A percentile compares a stretch with the other conserved stretches of the same genome.
These are phyloP conservation scores for Vigna hirtella DNA, from an alignment of 306 rosid genomes.

Conservation along the genomic window DNA sequence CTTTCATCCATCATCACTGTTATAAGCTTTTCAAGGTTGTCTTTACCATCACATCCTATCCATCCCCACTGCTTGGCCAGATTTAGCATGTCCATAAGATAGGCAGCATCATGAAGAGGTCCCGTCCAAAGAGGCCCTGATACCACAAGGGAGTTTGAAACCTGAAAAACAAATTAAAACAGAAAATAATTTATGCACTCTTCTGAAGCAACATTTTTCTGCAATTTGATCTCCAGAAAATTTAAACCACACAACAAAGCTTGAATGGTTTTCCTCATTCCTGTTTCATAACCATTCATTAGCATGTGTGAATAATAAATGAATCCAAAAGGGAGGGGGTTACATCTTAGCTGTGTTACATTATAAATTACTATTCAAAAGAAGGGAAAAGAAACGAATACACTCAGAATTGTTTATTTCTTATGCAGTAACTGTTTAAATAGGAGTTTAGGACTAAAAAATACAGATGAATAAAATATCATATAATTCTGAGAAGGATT, in stretches of 20 bases:
- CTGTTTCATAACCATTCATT: slow-evolving; percentile 1
- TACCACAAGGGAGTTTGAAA: slow-evolving; percentile 66
- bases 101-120: slow-evolving; percentile 76
- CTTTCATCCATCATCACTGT: slow-evolving; percentile 85
- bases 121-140: slow-evolving; percentile 99
- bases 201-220: slow-evolving; percentile 29
- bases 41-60: slow-evolving; percentile 65
- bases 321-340: slow-evolving; percentile 9
- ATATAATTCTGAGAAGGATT: slow-evolving; percentile 21
- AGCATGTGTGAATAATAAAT: not conserved
- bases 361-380: slow-evolving; percentile 20
- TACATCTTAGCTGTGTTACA: slow-evolving; percentile 13
- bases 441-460: slow-evolving; percentile 18
- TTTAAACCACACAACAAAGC: not conserved
- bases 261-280: slow-evolving; percentile 23
- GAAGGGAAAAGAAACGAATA: slow-evolving; percentile 39
- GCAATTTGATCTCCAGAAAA: not conserved
- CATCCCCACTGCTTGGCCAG: slow-evolving; percentile 88
- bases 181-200: slow-evolving; percentile 29
- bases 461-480: slow-evolving; percentile 17
- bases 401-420: slow-evolving; percentile 13
- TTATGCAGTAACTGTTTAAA: slow-evolving; percentile 8
- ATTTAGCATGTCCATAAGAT: slow-evolving; percentile 68
- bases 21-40: slow-evolving; percentile 79
- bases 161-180: slow-evolving; percentile 51